Base-by-base conservation (phyloP, 2,329 filamentous ascomycete genomes). In the Diplodia mutila region DNA sequence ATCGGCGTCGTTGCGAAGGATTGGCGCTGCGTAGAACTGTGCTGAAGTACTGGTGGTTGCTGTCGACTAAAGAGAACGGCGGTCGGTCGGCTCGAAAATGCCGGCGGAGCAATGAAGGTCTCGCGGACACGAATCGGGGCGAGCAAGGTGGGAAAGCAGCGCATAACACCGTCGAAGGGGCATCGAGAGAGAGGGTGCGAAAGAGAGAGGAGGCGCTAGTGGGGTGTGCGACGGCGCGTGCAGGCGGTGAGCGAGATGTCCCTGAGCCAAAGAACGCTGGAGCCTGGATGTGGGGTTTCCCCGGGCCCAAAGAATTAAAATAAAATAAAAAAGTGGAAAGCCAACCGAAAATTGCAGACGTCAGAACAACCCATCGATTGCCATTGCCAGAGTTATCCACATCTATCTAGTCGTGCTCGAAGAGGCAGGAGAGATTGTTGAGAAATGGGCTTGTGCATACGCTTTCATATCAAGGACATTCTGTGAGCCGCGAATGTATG, bases 241-340 rank as follows among this genome's bases (percentile, higher is more conserved):
- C n/a, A 37, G 59, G 59, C 59, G 59, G 59, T 63, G 59, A 63
- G 59, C 46, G 29, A n/a, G 14, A 51, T 37, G 49, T 63, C 55
- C 55, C 55, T 29, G 39, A 48, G 55, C 55, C 37, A 48, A 37
- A 25, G 29, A 8, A 51, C 8, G 32, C n/a, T 11, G 18, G 18
- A 18, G 18, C 11, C 18, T 34, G n/a, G 23, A 48, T 8, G 27
- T 48, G 46, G 46, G 54, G 42, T 23, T 1, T 18, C 42, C 59
- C 59, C 27, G 42, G 59, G 6, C 46, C 42, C n/a, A n/a, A n/a
- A n/a, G 14, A n/a, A 46, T 9, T 21, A 46, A 42, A 42, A 29
- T 29, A 29, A 29, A 29, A 12, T 32, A 12, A 49, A 61, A 63
- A 51, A 25, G 42, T 51, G 59, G 59, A 27, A 63, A 63, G 46